phyloP scores from a whole-genome alignment of 1,284 basidiomycete genomes.

The Tylopilus sp. region DNA sequence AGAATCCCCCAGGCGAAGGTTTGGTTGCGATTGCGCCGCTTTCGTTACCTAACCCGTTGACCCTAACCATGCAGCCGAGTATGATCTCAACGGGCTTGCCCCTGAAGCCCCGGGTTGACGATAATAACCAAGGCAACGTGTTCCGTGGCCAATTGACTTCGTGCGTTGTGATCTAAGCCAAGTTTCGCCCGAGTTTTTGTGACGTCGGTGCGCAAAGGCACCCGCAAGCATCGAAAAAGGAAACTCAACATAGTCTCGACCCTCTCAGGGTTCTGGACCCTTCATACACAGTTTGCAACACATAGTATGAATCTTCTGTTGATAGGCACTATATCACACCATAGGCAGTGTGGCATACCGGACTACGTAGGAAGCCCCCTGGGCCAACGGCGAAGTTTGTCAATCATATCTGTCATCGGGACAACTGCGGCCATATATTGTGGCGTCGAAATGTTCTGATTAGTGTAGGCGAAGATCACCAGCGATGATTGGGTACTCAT shows the following conservation, averaged over 20 bases:
- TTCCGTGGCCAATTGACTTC: constrained; percentile 19
- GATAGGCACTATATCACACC: not conserved
- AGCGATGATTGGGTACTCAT: constrained; percentile 17
- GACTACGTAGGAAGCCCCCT: not conserved
- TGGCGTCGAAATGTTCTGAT: constrained; percentile 4
- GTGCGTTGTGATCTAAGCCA: not conserved
- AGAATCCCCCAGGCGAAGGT: constrained; percentile 34
- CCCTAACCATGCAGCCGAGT: constrained; percentile 4
- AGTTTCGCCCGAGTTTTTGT: not conserved
- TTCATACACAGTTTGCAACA: not conserved
- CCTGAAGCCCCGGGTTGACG: constrained; percentile 8
- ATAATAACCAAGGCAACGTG: constrained; percentile 1
- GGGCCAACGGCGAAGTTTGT: not conserved
- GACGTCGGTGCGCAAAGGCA: not conserved
- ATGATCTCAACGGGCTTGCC: constrained; percentile 7
- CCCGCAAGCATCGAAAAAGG: not conserved
- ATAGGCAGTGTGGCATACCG: not conserved
- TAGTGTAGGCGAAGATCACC: constrained; percentile 24
- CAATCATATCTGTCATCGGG: not conserved
- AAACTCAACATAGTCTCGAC: not conserved
- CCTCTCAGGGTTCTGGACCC: not conserved
- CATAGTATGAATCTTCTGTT: not conserved
- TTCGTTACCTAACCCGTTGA: constrained; percentile 1
- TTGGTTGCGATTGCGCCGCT: constrained; percentile 4
- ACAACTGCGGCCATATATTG: not conserved